Base-by-base conservation (phyloP, 108 stramenopile species). In the Aurantiochytrium sp. region DNA sequence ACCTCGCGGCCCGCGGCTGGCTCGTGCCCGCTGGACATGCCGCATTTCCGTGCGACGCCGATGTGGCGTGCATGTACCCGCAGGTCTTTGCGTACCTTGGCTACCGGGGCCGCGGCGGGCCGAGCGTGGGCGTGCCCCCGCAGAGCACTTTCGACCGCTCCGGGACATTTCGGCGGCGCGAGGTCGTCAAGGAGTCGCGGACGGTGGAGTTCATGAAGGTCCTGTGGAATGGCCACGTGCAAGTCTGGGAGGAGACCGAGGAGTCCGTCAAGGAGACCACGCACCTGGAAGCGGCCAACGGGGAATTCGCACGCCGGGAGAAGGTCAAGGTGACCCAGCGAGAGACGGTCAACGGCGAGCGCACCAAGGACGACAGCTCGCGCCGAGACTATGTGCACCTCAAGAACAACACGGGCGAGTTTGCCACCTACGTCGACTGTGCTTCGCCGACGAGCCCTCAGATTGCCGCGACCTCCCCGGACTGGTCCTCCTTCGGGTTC, bases 11-110 rank as follows among this genome's bases (percentile, higher is more conserved):
- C 6, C 73, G 73, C 30, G 73, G 73, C 21, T 81, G 73, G 73
- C 39, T 81, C 45, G 73, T 81, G 17, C 73, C 73, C 24, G 73
- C 73, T 6, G 73, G 73, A 15, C 6, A 21, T 22, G 30, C 39
- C 3, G 2, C 73, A 27, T 17, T 0, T 39, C 45, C 42, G 12
- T 81, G 73, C 73, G 1, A 81, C 24, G 27, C 59, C 27, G 73
- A 81, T 3, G 73, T 30, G 73, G 73, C 73, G 2, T 81, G 73
- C 4, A 81, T 81, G 73, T 81, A 81, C 45, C 73, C 73, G 21
- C 73, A 81, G 73, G 73, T 81, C 8, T 81, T 81, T 81, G 73
- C 73, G 17, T 22, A 22, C 73, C 73, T 81, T 12, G 73, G 73
- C 17, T 81, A 27, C 30, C 73, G 73, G 1, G 73, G 73, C 39